These are phyloP conservation scores for Sugiyamaella castrensis DNA, from an alignment of 1,139 yeast genomes.

Conservation along the genomic window DNA sequence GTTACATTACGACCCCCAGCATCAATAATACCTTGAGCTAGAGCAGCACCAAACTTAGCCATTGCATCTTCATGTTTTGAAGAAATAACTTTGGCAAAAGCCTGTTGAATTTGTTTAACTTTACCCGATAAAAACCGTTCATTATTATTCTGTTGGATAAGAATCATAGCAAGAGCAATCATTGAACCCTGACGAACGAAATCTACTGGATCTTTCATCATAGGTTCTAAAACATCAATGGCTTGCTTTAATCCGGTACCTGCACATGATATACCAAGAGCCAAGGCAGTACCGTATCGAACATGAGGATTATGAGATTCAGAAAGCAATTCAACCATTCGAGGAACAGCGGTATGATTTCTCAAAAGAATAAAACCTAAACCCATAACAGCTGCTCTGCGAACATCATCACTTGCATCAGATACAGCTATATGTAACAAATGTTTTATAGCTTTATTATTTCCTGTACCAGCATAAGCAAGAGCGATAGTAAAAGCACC, in stretches of 20 bases:
- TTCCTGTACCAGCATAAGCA: conserved; percentile 96
- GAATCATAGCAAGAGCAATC: conserved; percentile 87
- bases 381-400: conserved; percentile 94
- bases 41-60: conserved; percentile 96
- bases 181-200: conserved; percentile 98
- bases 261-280: conserved; percentile 95
- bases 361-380: conserved; percentile 89
- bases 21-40: conserved; percentile 96
- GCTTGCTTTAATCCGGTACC: conserved; percentile 91
- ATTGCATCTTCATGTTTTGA: conserved; percentile 95
- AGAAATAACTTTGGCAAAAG: conserved; percentile 68
- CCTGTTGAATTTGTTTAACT: conserved; percentile 71
- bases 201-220: conserved; percentile 91
- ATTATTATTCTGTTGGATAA: conserved; percentile 90
- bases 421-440: conserved; percentile 92
- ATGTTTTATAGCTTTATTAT: conserved; percentile 79
- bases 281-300: conserved; percentile 97
- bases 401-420: conserved; percentile 93
- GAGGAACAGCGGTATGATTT: conserved; percentile 91
- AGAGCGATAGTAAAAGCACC: conserved; percentile 92
- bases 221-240: conserved; percentile 85
- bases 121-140: conserved; percentile 54
- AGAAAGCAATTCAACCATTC: conserved; percentile 86
- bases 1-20: conserved; percentile 99
- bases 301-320: conserved; percentile 98